A percentile compares a stretch with the other conserved stretches of the same genome.
These are phyloP conservation scores for Westerdykella aurantiaca DNA, from an alignment of 2,329 filamentous ascomycete species.

Conservation along the genomic window DNA sequence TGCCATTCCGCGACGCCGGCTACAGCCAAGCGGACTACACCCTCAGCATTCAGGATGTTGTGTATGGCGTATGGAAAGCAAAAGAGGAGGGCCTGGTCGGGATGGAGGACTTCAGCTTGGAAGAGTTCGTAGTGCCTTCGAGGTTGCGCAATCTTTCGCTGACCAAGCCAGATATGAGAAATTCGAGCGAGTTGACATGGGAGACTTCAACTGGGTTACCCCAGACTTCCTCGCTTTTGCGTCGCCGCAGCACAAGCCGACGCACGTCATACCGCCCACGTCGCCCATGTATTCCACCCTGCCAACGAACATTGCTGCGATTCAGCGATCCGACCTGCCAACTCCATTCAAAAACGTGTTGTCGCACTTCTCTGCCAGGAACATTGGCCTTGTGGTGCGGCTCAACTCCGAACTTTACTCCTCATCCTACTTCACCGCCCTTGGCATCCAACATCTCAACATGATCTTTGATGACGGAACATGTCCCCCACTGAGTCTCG, in stretches of 20 bases:
- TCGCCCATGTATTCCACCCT: constrained; percentile 69
- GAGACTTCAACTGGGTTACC: constrained; percentile 99
- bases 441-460: constrained; percentile 92
- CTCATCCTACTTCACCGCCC: constrained; percentile 90
- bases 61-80: constrained; percentile 97
- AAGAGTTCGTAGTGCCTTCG: constrained; percentile 56
- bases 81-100: constrained; percentile 93
- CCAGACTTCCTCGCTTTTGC: constrained; percentile 94
- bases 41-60: constrained; percentile 91
- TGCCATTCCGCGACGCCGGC: constrained; percentile 97
- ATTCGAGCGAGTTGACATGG: constrained; percentile 93
- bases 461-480: constrained; percentile 99
- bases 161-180: constrained; percentile 66
- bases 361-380: constrained; percentile 76
- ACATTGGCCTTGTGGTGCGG: constrained; percentile 88
- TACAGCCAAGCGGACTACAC: constrained; percentile 98
- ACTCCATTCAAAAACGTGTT: constrained; percentile 94
- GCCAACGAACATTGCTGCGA: constrained; percentile 67
- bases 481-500: constrained; percentile 81
- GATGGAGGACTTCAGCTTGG: constrained; percentile 88
- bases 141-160: constrained; percentile 7
- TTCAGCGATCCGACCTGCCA: constrained; percentile 66
- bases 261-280: constrained; percentile 63
- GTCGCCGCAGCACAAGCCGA: constrained; percentile 79
- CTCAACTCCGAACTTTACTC: constrained; percentile 95